These are phyloP conservation scores for Phytophthora vignae DNA, from an alignment of 352 stramenopile species.

Conservation along the genomic window DNA sequence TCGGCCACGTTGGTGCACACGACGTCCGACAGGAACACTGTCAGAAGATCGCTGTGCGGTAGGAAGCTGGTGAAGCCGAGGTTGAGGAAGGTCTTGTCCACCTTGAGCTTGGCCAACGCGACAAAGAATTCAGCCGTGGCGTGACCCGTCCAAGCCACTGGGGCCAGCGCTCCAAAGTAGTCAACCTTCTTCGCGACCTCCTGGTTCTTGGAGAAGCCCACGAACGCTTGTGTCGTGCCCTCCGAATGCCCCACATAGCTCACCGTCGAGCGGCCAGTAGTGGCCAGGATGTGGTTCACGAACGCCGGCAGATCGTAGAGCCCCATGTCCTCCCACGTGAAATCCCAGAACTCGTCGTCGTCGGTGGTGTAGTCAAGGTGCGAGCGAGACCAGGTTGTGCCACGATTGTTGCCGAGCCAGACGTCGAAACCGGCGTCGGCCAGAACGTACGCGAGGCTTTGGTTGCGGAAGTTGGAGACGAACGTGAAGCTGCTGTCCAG, in stretches of 20 bases:
- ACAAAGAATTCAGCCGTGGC: constrained; percentile 38
- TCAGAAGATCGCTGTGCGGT: constrained; percentile 26
- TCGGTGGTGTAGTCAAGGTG: constrained; percentile 47
- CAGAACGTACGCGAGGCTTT: constrained; percentile 59
- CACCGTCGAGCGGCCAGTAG: constrained; percentile 40
- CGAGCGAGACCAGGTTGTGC: constrained; percentile 55
- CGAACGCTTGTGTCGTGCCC: constrained; percentile 52
- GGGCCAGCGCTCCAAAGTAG: constrained; percentile 60
- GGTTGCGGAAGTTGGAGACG: constrained; percentile 54
- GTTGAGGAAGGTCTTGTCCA: constrained; percentile 32
- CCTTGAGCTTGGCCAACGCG: constrained; percentile 43
- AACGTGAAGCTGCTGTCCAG: constrained; percentile 63
- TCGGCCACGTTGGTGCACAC: constrained; percentile 48
- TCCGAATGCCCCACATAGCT: constrained; percentile 58
- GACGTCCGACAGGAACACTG: constrained; percentile 32
- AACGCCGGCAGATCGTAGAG: constrained; percentile 45
- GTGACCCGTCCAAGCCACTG: constrained; percentile 46
- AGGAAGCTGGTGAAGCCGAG: constrained; percentile 52
- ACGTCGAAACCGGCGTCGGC: constrained; percentile 61
- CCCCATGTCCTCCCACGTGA: constrained; percentile 63
- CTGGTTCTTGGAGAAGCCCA: constrained; percentile 60
- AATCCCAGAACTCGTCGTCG: constrained; percentile 58
- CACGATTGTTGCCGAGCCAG: constrained; percentile 68
- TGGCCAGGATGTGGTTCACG: constrained; percentile 49
- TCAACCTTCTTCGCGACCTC: constrained; percentile 40